Base-by-base conservation (phyloP, 768 basidiomycete genomes). In the Collybia sordida region DNA sequence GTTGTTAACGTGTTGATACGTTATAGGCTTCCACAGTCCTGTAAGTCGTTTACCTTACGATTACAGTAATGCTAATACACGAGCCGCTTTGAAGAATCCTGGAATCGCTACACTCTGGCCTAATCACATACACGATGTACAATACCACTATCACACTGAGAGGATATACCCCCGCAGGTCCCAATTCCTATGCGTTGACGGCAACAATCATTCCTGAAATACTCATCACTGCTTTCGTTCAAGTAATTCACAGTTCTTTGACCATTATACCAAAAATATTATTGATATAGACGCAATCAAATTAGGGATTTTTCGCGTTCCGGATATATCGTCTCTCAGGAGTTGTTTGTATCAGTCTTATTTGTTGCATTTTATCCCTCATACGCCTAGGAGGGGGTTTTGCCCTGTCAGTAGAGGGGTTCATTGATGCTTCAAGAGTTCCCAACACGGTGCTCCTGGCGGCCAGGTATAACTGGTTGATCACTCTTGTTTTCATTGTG, bases 221-320 rank as follows among this genome's bases (percentile, higher is more conserved):
- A 31, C 31, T 31, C 9, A 14, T 31, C 9, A 14, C 31, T 11
- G 31, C 11, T 3, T 2, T 12, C 9, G 31, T 31, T 11, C 31
- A 31, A 14, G 31, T 12, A 31, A 31, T 7, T 14, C 31, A 6
- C n/a, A n/a, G n/a, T 31, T 31, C 9, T 31, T 11, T 31, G 6
- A 31, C 11, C 31, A 31, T 3, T 4, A 31, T 31, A 6, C n/a
- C n/a, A n/a, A n/a, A n/a, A n/a, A n/a, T n/a, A n/a, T n/a, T n/a
- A n/a, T n/a, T n/a, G n/a, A n/a, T n/a, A n/a, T n/a, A n/a, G n/a
- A n/a, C n/a, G n/a, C n/a, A n/a, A n/a, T n/a, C n/a, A n/a, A n/a
- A n/a, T n/a, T 45, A 62, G 63, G 40, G 34, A 14, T 66, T 59
- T 44, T 65, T 63, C 44, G 51, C 59, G 9, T 56, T 53, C 24